Base-by-base conservation (phyloP, 1,284 basidiomycete genomes). In the Ceratobasidium theobromae region DNA sequence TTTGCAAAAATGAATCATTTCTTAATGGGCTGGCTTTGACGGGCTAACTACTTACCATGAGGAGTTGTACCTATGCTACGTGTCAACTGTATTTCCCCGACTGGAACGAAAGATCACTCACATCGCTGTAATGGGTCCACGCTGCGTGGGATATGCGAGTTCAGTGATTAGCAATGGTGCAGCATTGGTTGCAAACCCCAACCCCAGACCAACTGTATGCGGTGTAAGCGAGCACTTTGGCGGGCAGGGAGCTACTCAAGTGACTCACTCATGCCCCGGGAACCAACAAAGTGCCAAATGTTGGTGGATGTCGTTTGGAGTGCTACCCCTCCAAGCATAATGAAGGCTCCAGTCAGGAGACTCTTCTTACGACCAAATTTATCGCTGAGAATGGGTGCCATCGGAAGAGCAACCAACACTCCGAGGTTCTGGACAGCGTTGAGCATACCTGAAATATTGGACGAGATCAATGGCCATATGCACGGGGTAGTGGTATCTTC, bases 61-160 rank as follows among this genome's bases (percentile, higher is more conserved):
- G 14, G 82, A 85, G 30, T 85, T 77, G 74, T 85, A 84, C 1
- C 81, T 84, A 67, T 84, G 80, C 82, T 85, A 66, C 28, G n/a
- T 30, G 21, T 66, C 18, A 40, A 52, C 40, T 49, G 45, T 38
- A 12, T 14, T 33, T 25, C 41, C 65, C 33, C 12, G 16, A 23
- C 18, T 14, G 53, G 21, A 6, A n/a, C 23, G 5, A n/a, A 1
- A 21, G 1, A 23, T n/a, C 5, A 52, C 68, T 64, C 45, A 72
- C 68, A 46, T 69, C 58, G 60, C 72, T 55, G 69, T 73, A 72
- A 40, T 71, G 65, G 33, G 71, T 58, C 72, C 75, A 72, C 14
- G 73, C 72, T 87, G 86, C 9, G 86, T 87, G 25, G 86, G 88
- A 76, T 89, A 89, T 4, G 87, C 82, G 9, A 89, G 76, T 75